phyloP scores from a whole-genome alignment of 495 filamentous ascomycete species.

The Trichocladium uniseriatum region DNA sequence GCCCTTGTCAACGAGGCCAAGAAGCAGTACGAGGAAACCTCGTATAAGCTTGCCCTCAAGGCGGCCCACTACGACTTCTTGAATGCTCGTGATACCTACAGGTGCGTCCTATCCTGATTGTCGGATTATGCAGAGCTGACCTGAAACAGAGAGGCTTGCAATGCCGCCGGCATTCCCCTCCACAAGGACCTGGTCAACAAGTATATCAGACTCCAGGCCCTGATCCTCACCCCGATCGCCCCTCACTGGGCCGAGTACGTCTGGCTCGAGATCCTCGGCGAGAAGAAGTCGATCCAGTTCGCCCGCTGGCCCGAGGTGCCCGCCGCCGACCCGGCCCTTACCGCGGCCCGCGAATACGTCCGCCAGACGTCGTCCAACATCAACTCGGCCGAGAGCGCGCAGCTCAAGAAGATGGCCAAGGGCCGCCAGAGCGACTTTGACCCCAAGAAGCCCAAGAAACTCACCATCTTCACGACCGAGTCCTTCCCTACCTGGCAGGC shows the following conservation, averaged over 20 bases:
- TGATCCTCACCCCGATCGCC: slow-evolving; percentile 53
- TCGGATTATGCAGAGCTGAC: too few species aligned
- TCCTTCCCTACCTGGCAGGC: slow-evolving; percentile 83
- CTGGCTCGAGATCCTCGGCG: slow-evolving; percentile 79
- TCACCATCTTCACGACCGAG: slow-evolving; percentile 76
- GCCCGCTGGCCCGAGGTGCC: slow-evolving; percentile 67
- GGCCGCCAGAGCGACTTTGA: slow-evolving; percentile 76
- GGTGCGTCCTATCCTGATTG: too few species aligned
- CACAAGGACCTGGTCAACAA: slow-evolving; percentile 64
- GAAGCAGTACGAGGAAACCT: slow-evolving; percentile 66
- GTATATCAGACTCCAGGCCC: slow-evolving; percentile 73
- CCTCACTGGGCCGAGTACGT: slow-evolving; percentile 95
- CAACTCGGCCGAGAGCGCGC: slow-evolving; percentile 72
- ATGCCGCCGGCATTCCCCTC: slow-evolving; percentile 67
- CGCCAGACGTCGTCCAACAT: slow-evolving; percentile 66
- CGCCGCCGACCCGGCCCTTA: slow-evolving; percentile 49
- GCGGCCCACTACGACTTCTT: slow-evolving; percentile 83
- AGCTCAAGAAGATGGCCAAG: slow-evolving; percentile 78
- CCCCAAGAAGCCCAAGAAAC: slow-evolving; percentile 79
- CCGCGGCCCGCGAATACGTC: slow-evolving; percentile 73
- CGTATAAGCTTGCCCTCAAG: slow-evolving; percentile 90
- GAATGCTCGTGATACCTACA: slow-evolving; percentile 75
- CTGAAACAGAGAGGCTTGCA: slow-evolving; percentile 54
- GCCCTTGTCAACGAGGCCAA: slow-evolving; percentile 63
- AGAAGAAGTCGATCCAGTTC: slow-evolving; percentile 66